A percentile compares a stretch with the other conserved stretches of the same genome.
phyloP scores from a whole-genome alignment of 2,329 filamentous ascomycete genomes.

The Arthrobotrys sphaeroides region DNA sequence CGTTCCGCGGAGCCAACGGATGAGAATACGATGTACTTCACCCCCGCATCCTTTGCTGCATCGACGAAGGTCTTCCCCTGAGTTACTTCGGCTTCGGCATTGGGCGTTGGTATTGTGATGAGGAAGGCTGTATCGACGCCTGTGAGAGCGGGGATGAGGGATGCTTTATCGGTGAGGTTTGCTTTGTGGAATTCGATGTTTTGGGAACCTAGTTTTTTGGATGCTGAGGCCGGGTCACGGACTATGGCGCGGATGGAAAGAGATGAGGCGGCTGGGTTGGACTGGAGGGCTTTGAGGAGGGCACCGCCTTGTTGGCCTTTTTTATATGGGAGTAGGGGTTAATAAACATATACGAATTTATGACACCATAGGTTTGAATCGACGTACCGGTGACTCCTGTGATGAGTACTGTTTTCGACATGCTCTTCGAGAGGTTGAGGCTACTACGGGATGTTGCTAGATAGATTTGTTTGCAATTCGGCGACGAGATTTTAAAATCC shows the following conservation, averaged over 20 bases:
- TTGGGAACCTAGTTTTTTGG: conserved; percentile 22
- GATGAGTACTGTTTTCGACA: conserved; percentile 34
- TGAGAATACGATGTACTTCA: conserved; percentile 33
- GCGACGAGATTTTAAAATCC: neutral
- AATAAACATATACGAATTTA: neutral
- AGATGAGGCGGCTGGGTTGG: neutral
- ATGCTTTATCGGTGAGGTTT: conserved; percentile 23
- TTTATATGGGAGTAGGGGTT: neutral
- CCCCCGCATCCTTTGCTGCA: conserved; percentile 29
- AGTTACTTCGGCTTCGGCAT: conserved; percentile 20
- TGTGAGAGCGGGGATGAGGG: conserved; percentile 15
- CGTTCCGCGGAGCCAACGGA: conserved; percentile 43
- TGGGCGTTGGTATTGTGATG: conserved; percentile 33
- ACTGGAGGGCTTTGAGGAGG: conserved; percentile 26
- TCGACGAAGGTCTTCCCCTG: conserved; percentile 47
- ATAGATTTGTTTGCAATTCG: neutral
- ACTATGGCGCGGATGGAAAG: conserved; percentile 31
- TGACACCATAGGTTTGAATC: neutral
- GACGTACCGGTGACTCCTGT: conserved; percentile 23
- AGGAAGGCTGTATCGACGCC: conserved; percentile 42
- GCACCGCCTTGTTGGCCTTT: conserved; percentile 43
- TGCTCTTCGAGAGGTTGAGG: neutral
- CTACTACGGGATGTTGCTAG: too few relatives aligned
- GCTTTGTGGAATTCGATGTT: conserved; percentile 18
- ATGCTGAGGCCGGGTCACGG: conserved; percentile 24